Evolutionary conservation across 495 filamentous ascomycete species (phyloP), one percentile per base, ranked within the genome.

Genomic region (Xylaria cubensis): DNA sequence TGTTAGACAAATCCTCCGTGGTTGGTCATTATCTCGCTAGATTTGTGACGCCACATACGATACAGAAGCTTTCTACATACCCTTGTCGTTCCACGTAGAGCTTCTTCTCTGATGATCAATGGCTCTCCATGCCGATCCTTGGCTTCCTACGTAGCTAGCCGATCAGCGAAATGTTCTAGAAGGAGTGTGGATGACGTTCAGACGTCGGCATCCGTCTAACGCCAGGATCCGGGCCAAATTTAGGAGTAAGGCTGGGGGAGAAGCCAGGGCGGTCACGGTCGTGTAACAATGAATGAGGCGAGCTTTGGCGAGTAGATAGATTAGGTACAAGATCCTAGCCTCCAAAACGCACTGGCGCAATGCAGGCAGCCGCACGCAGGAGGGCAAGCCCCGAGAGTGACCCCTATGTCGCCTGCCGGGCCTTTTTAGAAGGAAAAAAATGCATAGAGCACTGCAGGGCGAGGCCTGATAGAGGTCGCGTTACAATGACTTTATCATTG

Each of bases 81-180:
- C 48, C 62, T 51, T 67, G 63, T 39, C 51, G 44, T 66, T 21
- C 36, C 62, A 61, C 63, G 61, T 67, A 6, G 0, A 39, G 64
- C 26, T 53, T n/a, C 50, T 41, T 72, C 24, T 66, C 17, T 51
- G 53, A 36, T 36, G 41, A 59, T 72, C 34, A 59, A 50, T 72
- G 53, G 62, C 63, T 67, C 63, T 67, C 24, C 10, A 61, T 67
- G 70, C 36, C 19, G 53, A 53, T 51, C 42, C 69, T 53, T 72
- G 62, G 62, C 62, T 50, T 66, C 36, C 51, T 9, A 61, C 3
- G 70, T n/a, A 51, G 62, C 44, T 72, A 72, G 26, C 77, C 77
- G 73, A 76, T 69, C 67, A 64, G 71, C 46, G 44, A 73, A 63
- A 65, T 46, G 69, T 79, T 79, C 77, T 79, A 79, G 77, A 79